These are phyloP conservation scores for Leishmania guyanensis DNA, from an alignment of 208 protist genomes.

Conservation along the genomic window DNA sequence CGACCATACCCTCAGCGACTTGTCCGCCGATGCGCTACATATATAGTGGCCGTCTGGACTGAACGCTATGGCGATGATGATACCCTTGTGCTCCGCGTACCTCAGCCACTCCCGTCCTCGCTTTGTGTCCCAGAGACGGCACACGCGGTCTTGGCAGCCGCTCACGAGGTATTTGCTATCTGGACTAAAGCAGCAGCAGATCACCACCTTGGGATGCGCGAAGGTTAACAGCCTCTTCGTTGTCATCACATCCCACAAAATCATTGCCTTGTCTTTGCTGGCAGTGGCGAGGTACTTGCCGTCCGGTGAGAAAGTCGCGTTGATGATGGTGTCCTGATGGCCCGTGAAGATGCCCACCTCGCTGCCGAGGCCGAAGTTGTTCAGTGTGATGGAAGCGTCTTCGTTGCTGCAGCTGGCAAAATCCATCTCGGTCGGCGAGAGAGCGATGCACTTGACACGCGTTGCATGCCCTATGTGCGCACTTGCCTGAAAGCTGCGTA, in stretches of 20 bases:
- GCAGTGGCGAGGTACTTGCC: constrained; percentile 89
- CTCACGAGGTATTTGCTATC: constrained; percentile 85
- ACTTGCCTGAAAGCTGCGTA: constrained; percentile 39
- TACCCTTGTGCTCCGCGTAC: constrained; percentile 78
- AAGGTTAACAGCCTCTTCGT: constrained; percentile 76
- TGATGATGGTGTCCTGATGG: constrained; percentile 86
- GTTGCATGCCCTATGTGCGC: constrained; percentile 72
- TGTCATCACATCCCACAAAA: constrained; percentile 89
- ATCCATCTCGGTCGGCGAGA: constrained; percentile 68
- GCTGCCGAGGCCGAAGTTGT: constrained; percentile 45
- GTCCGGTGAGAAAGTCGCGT: constrained; percentile 78
- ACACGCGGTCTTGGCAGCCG: constrained; percentile 89
- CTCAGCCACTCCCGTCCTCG: constrained; percentile 63
- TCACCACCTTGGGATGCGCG: constrained; percentile 83
- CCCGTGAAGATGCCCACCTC: constrained; percentile 89
- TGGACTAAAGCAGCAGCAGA: constrained; percentile 89
- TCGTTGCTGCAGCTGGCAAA: constrained; percentile 87
- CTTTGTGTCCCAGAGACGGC: constrained; percentile 82
- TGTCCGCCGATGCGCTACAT: constrained; percentile 83
- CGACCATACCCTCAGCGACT: constrained; percentile 86
- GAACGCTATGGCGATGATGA: constrained; percentile 85
- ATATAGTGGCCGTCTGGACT: constrained; percentile 72
- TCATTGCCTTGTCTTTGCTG: constrained; percentile 87
- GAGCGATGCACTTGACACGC: constrained; percentile 85
- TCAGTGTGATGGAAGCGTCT: constrained; percentile 75